Base-by-base conservation (phyloP, 2,329 filamentous ascomycete genomes). In the Fusarium penzigii region DNA sequence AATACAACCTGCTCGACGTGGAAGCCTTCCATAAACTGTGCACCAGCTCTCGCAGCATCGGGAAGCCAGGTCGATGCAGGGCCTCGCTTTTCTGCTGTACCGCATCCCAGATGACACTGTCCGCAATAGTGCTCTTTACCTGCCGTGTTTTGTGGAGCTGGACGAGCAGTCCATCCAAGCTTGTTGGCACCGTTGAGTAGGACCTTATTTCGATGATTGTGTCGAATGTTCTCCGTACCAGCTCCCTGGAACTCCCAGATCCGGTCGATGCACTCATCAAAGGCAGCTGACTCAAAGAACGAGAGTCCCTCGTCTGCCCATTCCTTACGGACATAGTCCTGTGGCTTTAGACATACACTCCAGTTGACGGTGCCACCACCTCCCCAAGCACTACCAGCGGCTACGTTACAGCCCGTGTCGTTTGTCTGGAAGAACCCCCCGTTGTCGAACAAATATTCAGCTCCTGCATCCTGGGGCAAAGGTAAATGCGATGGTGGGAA, bases 361-460 rank as follows among this genome's bases (percentile, higher is more conserved):
- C 92, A 97, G 71, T 97, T 97, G 62, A 96, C 73, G 0, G 90
- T 91, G 6, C 92, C 92, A 49, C 92, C 92, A 40, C 92, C 92
- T 29, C 92, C 92, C 84, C 88, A 96, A 32, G 83, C 83, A 50
- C 84, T 82, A 2, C 89, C 92, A 0, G 88, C 83, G 3, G 89
- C 68, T 12, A 93, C 70, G 14, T 74, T 80, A 32, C 87, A 75
- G 6, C 81, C 79, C 11, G 75, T 75, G 64, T 88, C 81, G 54
- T 87, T 76, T 55, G 78, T 76, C 60, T 78, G 64, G 6, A 80
- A 62, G 16, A 83, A 69, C 8, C 88, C 88, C 17, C 81, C 81
- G 55, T 83, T 84, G 62, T 92, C 88, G 63, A 83, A 94, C 29
- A 96, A 75, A 63, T 88, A 83, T 7, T 78, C 70, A 42, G 76